Conservation (phyloP, 148 eudicot species). For the Fagopyrum esculentum region DNA sequence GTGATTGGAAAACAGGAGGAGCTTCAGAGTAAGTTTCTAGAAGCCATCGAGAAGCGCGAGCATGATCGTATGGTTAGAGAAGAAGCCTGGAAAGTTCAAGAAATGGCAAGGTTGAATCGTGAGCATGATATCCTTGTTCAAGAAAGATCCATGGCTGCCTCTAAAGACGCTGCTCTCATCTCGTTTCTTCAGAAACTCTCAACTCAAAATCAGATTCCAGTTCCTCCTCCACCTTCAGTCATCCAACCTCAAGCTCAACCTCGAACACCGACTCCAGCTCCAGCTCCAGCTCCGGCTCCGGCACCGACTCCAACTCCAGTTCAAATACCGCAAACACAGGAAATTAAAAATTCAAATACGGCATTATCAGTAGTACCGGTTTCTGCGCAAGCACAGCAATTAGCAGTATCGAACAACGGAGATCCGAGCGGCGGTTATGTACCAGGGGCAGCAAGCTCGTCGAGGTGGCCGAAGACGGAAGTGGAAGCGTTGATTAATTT, state of each 20-base stretch:
- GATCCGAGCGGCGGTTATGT: conserved; percentile 12
- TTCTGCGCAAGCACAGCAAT: conserved; percentile 9
- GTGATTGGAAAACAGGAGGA: conserved; percentile 75
- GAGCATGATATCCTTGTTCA: conserved; percentile 69
- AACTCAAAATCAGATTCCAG: conserved; percentile 46
- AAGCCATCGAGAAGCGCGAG: conserved; percentile 65
- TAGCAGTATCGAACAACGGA: conserved; percentile 12
- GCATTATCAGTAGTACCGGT: background rate
- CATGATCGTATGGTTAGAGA: conserved; percentile 63
- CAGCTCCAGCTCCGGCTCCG: background rate
- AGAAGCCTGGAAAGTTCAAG: conserved; percentile 81
- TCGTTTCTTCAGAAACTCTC: conserved; percentile 59
- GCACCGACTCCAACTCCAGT: background rate
- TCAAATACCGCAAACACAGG: conserved; percentile 13
- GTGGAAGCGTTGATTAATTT: conserved; percentile 63
- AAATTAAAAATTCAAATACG: background rate
- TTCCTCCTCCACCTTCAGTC: conserved; percentile 13
- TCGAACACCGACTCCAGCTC: background rate
- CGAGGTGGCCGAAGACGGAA: conserved; percentile 83
- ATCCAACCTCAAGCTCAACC: background rate
- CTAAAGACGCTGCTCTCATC: conserved; percentile 73
- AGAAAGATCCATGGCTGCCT: conserved; percentile 69
- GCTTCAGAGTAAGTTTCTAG: conserved; percentile 62
- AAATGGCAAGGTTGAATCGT: conserved; percentile 46
- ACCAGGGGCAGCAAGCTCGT: conserved; percentile 27